Evolutionary conservation across 164 flowering plant genomes (phyloP).

Genomic region (Chloranthus sessilifolius): DNA sequence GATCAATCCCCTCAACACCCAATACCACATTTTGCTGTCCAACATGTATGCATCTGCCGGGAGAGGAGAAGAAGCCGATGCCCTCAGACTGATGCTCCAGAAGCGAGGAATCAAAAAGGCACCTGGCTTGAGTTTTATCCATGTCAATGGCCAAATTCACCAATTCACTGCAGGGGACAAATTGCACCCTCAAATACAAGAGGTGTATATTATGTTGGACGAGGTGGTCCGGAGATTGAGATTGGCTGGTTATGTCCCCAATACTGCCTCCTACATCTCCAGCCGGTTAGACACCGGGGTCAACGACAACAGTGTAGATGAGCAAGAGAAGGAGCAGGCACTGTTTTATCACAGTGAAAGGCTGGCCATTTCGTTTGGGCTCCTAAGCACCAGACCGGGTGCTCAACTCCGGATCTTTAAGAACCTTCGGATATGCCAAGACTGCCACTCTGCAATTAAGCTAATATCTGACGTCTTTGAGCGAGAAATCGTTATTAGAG

Average conservation of each 20-base stretch:
- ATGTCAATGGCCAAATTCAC: slow-evolving; percentile 40
- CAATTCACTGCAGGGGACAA: slow-evolving; percentile 59
- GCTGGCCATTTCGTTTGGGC: slow-evolving; percentile 56
- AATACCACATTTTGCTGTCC: slow-evolving; percentile 50
- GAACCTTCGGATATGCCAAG: slow-evolving; percentile 56
- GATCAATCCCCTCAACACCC: slow-evolving; percentile 47
- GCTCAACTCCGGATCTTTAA: slow-evolving; percentile 43
- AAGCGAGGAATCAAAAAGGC: slow-evolving; percentile 38
- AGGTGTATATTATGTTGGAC: slow-evolving; percentile 38
- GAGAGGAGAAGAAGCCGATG: slow-evolving; percentile 29
- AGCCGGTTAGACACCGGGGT: slow-evolving; percentile 10
- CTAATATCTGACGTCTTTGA: slow-evolving; percentile 34
- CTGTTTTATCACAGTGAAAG: slow-evolving; percentile 57
- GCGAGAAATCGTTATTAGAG: slow-evolving; percentile 47
- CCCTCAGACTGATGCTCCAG: slow-evolving; percentile 33
- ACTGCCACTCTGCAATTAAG: slow-evolving; percentile 59
- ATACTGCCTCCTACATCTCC: slow-evolving; percentile 27
- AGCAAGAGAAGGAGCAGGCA: slow-evolving; percentile 43
- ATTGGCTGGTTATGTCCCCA: slow-evolving; percentile 45
- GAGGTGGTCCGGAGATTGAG: slow-evolving; percentile 39
- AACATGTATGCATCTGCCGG: slow-evolving; percentile 54
- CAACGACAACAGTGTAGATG: slow-evolving; percentile 7
- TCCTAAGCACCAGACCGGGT: slow-evolving; percentile 38
- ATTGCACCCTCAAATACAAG: slow-evolving; percentile 38
- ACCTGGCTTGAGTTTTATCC: slow-evolving; percentile 64